Percentiles rank a stretch among this genome's conserved stretches.
phyloP scores from a whole-genome alignment of 805 yeast genomes.

The Hanseniaspora meyeri region DNA sequence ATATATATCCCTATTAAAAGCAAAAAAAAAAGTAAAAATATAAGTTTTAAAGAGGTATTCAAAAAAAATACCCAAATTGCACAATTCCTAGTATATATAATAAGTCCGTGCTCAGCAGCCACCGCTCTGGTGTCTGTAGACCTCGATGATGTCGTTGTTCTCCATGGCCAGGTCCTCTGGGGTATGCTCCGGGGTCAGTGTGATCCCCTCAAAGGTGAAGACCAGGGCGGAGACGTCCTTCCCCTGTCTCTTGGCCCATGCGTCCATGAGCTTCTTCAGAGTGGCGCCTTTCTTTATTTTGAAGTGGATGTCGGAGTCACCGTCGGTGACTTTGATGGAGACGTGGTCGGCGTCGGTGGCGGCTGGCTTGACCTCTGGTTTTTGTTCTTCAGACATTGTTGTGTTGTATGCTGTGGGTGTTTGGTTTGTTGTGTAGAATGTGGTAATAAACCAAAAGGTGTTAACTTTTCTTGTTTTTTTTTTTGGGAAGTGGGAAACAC shows the following conservation, averaged over 20 bases:
- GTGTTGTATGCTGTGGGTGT: neutral
- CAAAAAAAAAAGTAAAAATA: neutral
- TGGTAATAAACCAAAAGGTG: neutral
- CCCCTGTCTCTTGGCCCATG: conserved; percentile 96
- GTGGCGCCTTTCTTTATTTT: conserved; percentile 89
- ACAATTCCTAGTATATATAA: neutral
- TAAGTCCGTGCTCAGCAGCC: conserved; percentile 21
- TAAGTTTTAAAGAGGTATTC: too few species aligned
- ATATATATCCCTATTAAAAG: neutral
- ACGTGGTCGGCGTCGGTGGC: conserved; percentile 57
- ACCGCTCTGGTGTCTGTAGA: conserved; percentile 88
- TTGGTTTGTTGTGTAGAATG: neutral
- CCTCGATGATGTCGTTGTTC: conserved; percentile 93
- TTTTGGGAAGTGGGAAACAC: too few species aligned
- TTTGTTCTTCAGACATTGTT: conserved; percentile 29
- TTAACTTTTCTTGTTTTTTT: too few species aligned
- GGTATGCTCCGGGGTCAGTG: conserved; percentile 77
- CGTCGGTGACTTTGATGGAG: conserved; percentile 88
- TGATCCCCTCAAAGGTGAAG: conserved; percentile 85
- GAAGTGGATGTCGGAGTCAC: conserved; percentile 86
- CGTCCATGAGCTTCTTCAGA: conserved; percentile 88
- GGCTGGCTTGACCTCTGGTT: conserved; percentile 39
- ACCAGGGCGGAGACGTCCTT: conserved; percentile 71
- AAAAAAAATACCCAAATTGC: too few species aligned
- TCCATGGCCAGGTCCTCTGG: conserved; percentile 89